A percentile compares a stretch with the other conserved stretches of the same genome.
Conservation (phyloP, 1,284 basidiomycete species). For the Irpex rosettiformis region DNA sequence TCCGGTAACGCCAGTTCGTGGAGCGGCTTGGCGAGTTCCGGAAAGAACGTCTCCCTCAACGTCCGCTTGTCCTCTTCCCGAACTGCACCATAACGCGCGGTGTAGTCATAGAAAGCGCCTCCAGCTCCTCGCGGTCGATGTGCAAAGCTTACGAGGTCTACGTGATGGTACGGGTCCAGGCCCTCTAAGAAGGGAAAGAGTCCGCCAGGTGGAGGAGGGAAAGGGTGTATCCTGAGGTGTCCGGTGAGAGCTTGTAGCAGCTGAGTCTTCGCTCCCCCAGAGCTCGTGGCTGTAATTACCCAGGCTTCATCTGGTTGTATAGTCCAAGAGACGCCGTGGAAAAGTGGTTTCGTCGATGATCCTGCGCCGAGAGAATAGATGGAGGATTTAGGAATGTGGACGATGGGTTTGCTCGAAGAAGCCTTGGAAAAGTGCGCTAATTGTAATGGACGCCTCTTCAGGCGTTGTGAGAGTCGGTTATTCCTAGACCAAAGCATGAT, state of each 20-base stretch:
- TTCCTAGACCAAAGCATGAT: background rate
- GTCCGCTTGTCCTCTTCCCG: conserved; percentile 79
- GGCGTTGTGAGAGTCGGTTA: background rate
- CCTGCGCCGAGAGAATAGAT: conserved; percentile 25
- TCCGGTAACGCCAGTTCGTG: conserved; percentile 26
- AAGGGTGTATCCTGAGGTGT: conserved; percentile 62
- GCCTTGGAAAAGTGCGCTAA: background rate
- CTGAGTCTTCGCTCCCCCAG: conserved; percentile 22
- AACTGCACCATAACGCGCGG: conserved; percentile 84
- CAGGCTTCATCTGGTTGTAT: conserved; percentile 26
- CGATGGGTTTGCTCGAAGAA: conserved; percentile 9
- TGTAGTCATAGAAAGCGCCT: conserved; percentile 88
- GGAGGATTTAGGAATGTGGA: conserved; percentile 26
- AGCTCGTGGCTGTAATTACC: conserved; percentile 24
- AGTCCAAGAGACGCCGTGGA: conserved; percentile 25
- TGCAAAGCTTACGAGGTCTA: conserved; percentile 74
- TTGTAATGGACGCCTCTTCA: background rate
- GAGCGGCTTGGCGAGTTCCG: conserved; percentile 37
- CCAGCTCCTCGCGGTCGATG: conserved; percentile 54
- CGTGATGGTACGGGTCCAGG: conserved; percentile 43
- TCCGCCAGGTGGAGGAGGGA: conserved; percentile 56
- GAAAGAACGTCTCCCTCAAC: conserved; percentile 66
- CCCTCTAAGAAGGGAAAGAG: conserved; percentile 67
- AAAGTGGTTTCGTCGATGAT: conserved; percentile 18
- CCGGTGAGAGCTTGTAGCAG: conserved; percentile 52